phyloP scores from a whole-genome alignment of 257 asterid genomes.

The Lycium ferocissimum region DNA sequence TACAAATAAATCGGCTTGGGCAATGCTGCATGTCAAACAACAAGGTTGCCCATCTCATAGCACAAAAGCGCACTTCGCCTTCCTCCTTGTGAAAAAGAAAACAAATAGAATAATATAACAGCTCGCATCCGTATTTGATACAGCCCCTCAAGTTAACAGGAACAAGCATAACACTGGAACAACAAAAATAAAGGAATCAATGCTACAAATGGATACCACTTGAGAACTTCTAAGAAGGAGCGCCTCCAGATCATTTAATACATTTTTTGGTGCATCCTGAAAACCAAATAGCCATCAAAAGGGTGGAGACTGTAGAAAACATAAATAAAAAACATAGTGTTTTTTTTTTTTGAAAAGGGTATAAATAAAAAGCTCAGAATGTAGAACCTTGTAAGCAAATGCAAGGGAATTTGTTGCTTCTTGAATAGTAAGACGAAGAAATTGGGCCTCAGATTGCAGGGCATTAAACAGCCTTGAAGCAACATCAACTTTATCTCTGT shows the following conservation, averaged over 20 bases:
- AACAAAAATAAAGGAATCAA: conserved; percentile 23
- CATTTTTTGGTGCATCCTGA: conserved; percentile 78
- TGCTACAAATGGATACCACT: conserved; percentile 59
- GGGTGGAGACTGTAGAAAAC: conserved; percentile 2
- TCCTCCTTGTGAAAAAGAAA: conserved; percentile 67
- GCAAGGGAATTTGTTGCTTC: conserved; percentile 93
- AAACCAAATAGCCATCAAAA: conserved; percentile 44
- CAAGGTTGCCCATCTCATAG: conserved; percentile 93
- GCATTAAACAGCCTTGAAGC: conserved; percentile 92
- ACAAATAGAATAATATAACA: conserved; percentile 17
- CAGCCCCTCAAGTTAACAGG: conserved; percentile 29
- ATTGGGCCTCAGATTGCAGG: conserved; percentile 73
- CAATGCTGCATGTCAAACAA: conserved; percentile 87
- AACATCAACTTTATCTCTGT: conserved; percentile 84
- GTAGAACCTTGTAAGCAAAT: conserved; percentile 80
- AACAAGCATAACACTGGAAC: conserved; percentile 29
- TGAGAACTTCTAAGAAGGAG: conserved; percentile 76
- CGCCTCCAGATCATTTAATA: conserved; percentile 80
- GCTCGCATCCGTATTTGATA: background rate
- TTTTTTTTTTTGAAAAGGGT: background rate
- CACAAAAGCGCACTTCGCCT: conserved; percentile 98
- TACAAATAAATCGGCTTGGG: conserved; percentile 94
- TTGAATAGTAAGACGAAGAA: conserved; percentile 86
- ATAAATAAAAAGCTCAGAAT: conserved; percentile 18
- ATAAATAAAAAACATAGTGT: conserved; percentile 29